Conservation (phyloP, 345 rosid species). For the Acer negundo region DNA sequence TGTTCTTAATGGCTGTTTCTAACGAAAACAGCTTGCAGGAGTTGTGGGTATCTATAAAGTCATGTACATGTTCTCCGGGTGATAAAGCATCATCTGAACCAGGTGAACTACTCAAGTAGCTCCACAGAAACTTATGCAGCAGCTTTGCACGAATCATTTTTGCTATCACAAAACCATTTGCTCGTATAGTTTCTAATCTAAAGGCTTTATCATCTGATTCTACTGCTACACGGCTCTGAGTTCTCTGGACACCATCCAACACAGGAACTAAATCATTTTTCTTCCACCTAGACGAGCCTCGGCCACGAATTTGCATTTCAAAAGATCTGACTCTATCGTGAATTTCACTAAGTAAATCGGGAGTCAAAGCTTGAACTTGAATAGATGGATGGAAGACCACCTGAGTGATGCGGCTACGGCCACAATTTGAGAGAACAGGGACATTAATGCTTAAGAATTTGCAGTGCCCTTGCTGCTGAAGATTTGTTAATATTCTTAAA, state of each 20-base stretch:
- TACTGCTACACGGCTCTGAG: slow-evolving; percentile 40
- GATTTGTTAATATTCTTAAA: slow-evolving; percentile 69
- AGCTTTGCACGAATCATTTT: slow-evolving; percentile 93
- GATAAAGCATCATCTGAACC: slow-evolving; percentile 53
- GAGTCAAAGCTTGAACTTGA: slow-evolving; percentile 55
- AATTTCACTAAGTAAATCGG: slow-evolving; percentile 60
- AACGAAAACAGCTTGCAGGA: slow-evolving; percentile 61
- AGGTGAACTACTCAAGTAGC: slow-evolving; percentile 50
- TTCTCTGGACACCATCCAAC: slow-evolving; percentile 71
- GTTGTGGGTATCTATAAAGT: slow-evolving; percentile 33
- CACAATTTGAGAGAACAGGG: slow-evolving; percentile 83
- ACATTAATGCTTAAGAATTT: slow-evolving; percentile 58
- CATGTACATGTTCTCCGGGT: slow-evolving; percentile 34
- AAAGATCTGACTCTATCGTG: slow-evolving; percentile 76
- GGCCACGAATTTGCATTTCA: slow-evolving; percentile 75
- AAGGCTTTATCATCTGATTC: slow-evolving; percentile 49
- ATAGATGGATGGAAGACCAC: slow-evolving; percentile 84
- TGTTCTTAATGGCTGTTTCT: slow-evolving; percentile 74
- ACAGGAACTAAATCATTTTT: slow-evolving; percentile 58
- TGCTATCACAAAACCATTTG: slow-evolving; percentile 91
- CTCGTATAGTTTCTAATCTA: slow-evolving; percentile 78
- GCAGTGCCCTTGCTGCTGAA: slow-evolving; percentile 85
- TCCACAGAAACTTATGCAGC: slow-evolving; percentile 84
- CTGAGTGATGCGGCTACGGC: slow-evolving; percentile 54
- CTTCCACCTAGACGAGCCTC: slow-evolving; percentile 55